Evolutionary conservation across 31 red algal genomes (phyloP).

Genomic region (Asparagopsis taxiformis): DNA sequence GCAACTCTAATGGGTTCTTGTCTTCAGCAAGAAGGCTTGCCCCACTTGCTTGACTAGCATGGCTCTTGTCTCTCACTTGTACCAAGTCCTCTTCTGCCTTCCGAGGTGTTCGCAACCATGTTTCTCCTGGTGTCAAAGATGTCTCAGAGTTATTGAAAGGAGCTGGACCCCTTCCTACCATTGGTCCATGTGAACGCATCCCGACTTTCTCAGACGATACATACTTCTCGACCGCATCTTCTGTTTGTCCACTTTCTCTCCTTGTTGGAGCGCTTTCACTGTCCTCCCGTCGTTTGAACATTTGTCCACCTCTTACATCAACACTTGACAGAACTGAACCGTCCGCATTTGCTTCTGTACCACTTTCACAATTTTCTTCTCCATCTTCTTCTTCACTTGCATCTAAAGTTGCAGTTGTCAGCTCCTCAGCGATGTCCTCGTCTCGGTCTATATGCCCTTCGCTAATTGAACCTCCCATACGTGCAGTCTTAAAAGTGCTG

Average conservation of each 20-base stretch:
- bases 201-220: constrained; percentile 58
- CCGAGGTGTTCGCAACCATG: constrained; percentile 1
- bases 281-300: background rate
- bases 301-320: constrained; percentile 1
- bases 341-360: background rate
- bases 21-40: constrained; percentile 44
- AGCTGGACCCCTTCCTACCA: constrained; percentile 47
- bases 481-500: too few relatives aligned
- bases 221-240: constrained; percentile 25
- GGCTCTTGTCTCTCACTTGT: background rate
- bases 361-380: too few relatives aligned
- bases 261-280: constrained; percentile 4
- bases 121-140: background rate
- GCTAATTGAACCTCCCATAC: too few relatives aligned
- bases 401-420: background rate
- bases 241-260: constrained; percentile 6
- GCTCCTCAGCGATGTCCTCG: too few relatives aligned
- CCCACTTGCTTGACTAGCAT: constrained; percentile 19
- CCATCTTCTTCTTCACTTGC: background rate
- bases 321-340: constrained; percentile 16
- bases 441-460: too few relatives aligned
- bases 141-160: constrained; percentile 25
- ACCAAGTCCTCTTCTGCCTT: constrained; percentile 9
- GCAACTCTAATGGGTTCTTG: constrained; percentile 37
- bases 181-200: constrained; percentile 30